phyloP scores from a whole-genome alignment of 2,329 filamentous ascomycete species.

The Epichloe sp. region DNA sequence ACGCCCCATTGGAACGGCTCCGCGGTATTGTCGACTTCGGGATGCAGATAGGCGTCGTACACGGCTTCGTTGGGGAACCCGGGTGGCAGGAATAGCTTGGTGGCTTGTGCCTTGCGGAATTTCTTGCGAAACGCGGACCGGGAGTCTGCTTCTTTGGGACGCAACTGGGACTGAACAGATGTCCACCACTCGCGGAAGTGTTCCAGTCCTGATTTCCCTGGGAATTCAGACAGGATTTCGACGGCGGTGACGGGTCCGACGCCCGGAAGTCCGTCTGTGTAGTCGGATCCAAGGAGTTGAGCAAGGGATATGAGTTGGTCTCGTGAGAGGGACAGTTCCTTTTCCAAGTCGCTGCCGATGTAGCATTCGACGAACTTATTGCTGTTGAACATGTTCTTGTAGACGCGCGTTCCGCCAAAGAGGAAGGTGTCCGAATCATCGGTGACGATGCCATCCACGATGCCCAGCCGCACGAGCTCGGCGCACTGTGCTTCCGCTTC shows the following conservation, averaged over 20 bases:
- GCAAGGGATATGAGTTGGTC: constrained; percentile 80
- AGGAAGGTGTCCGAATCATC: constrained; percentile 95
- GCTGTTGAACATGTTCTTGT: constrained; percentile 99
- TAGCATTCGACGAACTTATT: constrained; percentile 98
- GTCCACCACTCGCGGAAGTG: constrained; percentile 82
- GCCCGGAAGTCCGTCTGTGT: constrained; percentile 81
- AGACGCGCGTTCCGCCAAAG: constrained; percentile 89
- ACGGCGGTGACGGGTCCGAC: constrained; percentile 90
- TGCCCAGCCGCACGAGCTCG: constrained; percentile 68
- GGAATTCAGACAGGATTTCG: constrained; percentile 87
- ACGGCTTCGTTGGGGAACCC: constrained; percentile 70
- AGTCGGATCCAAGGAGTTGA: constrained; percentile 85
- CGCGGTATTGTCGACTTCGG: constrained; percentile 69
- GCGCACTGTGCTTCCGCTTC: constrained; percentile 97
- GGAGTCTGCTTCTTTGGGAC: constrained; percentile 49
- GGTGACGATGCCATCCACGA: constrained; percentile 95
- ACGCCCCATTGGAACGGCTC: constrained; percentile 91
- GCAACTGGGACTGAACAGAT: constrained; percentile 55
- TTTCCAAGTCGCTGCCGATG: constrained; percentile 67
- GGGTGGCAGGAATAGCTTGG: constrained; percentile 75
- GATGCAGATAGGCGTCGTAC: constrained; percentile 68
- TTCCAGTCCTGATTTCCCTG: constrained; percentile 44
- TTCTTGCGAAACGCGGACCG: constrained; percentile 63
- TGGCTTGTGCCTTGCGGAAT: constrained; percentile 65
- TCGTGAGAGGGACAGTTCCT: constrained; percentile 78